Evolutionary conservation across 352 stramenopile genomes (phyloP).

Genomic region (Aphanomyces stellatus): DNA sequence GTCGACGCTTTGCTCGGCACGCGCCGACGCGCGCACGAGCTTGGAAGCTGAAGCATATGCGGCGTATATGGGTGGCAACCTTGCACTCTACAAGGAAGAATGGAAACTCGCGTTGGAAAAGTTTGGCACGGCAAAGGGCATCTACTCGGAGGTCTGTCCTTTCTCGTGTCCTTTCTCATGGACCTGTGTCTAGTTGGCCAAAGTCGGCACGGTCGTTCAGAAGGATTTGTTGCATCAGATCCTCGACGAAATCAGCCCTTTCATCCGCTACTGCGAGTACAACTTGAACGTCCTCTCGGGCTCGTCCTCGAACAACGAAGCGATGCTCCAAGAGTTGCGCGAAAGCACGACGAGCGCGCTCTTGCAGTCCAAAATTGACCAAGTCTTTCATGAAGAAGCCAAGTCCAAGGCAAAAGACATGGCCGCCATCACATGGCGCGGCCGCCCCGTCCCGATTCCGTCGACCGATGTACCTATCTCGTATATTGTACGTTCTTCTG

Average conservation of each 20-base stretch:
- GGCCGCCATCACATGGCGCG: slow-evolving; percentile 73
- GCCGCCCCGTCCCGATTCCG: slow-evolving; percentile 58
- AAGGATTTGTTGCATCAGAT: slow-evolving; percentile 66
- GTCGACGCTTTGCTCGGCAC: slow-evolving; percentile 56
- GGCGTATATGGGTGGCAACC: slow-evolving; percentile 81
- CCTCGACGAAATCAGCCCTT: slow-evolving; percentile 67
- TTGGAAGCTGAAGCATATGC: slow-evolving; percentile 85
- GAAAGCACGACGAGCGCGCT: slow-evolving; percentile 54
- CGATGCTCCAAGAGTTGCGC: slow-evolving; percentile 8
- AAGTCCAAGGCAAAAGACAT: slow-evolving; percentile 80
- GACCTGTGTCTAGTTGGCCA: slow-evolving; percentile 27
- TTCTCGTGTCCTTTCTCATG: background rate
- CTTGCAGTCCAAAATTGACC: slow-evolving; percentile 77
- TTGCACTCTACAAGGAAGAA: slow-evolving; percentile 83
- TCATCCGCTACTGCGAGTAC: slow-evolving; percentile 82
- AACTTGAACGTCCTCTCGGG: slow-evolving; percentile 37
- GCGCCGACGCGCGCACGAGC: slow-evolving; percentile 79
- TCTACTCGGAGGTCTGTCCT: slow-evolving; percentile 53
- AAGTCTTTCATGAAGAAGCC: slow-evolving; percentile 68
- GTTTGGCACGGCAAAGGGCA: slow-evolving; percentile 67
- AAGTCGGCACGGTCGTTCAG: slow-evolving; percentile 72
- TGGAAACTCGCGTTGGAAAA: slow-evolving; percentile 74
- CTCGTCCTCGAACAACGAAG: slow-evolving; percentile 32
- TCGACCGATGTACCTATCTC: slow-evolving; percentile 45
- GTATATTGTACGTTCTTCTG: background rate